Base-by-base conservation (phyloP, 2,329 filamentous ascomycete species). In the Verticillium nonalfalfae region DNA sequence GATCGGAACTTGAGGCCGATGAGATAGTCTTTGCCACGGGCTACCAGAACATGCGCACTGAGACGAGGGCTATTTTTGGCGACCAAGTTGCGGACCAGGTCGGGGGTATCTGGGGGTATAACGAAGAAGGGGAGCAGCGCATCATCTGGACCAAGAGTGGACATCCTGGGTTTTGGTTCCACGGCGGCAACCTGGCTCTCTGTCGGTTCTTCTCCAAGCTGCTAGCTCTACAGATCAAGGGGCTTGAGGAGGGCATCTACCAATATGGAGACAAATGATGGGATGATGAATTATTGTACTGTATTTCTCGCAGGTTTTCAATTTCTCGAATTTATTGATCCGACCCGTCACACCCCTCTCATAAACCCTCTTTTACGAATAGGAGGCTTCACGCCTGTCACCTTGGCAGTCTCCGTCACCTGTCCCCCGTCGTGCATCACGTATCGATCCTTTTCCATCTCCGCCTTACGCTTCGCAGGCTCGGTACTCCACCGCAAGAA, bases 31-130 rank as follows among this genome's bases (percentile, higher is more conserved):
- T 78, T 38, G 76, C 76, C 5, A 78, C 75, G 0, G 74, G 78
- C 6, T 86, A 81, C 66, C 76, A 82, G 50, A 84, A 83, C 66
- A 84, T 84, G 77, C 73, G 77, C 10, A 81, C 78, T 2, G 80
- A 78, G 1, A 75, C 80, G 36, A 72, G 78, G 36, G 77, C 78
- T 61, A 75, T 80, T 1, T 69, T 85, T 35, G 83, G 82, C 2
- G 76, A 81, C 61, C 73, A 77, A 59, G 70, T 84, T 45, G 81
- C 80, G 3, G 75, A 81, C 63, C 69, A 74, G 6, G 74, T 78
- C 38, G 75, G 73, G 34, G 78, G 80, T 63, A 76, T 81, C 52
- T 81, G 79, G 75, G 78, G 78, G 52, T 69, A 81, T 61, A 79
- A 82, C 62, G 71, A 74, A 33, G 80, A 82, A 65, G 79, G 79